Evolutionary conservation across 495 filamentous ascomycete species (phyloP).

Genomic region (Trichoderma asperelloides): DNA sequence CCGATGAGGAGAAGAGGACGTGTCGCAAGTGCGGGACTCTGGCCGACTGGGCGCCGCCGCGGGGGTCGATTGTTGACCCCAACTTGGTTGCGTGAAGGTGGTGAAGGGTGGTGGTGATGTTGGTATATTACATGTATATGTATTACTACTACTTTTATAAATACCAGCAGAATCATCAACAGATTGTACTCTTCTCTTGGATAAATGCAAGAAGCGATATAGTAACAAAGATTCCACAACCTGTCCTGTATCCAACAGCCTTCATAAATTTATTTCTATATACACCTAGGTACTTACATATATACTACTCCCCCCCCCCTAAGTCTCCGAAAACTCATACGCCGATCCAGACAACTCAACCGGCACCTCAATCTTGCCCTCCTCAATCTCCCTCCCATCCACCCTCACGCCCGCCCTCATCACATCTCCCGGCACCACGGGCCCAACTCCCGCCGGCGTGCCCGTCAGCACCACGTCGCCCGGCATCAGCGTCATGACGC

Average conservation of each 20-base stretch:
- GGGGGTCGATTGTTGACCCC: slow-evolving; percentile 41
- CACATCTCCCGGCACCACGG: slow-evolving; percentile 75
- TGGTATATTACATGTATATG: not conserved
- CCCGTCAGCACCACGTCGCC: slow-evolving; percentile 92
- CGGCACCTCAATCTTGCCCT: slow-evolving; percentile 73
- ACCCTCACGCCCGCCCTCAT: slow-evolving; percentile 81
- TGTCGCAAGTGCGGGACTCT: slow-evolving; percentile 73
- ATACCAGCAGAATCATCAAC: no score
- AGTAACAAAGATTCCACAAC: no score
- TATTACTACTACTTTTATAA: not conserved
- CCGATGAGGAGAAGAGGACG: slow-evolving; percentile 58
- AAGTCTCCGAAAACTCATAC: slow-evolving; percentile 56
- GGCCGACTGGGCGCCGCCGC: slow-evolving; percentile 46
- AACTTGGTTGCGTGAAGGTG: slow-evolving; percentile 33
- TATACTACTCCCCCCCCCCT: slow-evolving; percentile 28
- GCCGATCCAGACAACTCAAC: slow-evolving; percentile 57
- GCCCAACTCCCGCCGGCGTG: slow-evolving; percentile 92
- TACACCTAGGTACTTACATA: not conserved
- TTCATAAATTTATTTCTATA: not conserved
- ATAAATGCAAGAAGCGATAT: not conserved
- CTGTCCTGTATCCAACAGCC: not conserved
- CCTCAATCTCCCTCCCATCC: slow-evolving; percentile 73
- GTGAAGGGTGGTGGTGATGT: not conserved
- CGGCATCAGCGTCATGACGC: slow-evolving; percentile 86
- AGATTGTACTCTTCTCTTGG: no score